Percentiles rank a stretch among this genome's conserved stretches.
Evolutionary conservation across 1,284 basidiomycete genomes (phyloP).

Genomic region (Ganoderma sinense): DNA sequence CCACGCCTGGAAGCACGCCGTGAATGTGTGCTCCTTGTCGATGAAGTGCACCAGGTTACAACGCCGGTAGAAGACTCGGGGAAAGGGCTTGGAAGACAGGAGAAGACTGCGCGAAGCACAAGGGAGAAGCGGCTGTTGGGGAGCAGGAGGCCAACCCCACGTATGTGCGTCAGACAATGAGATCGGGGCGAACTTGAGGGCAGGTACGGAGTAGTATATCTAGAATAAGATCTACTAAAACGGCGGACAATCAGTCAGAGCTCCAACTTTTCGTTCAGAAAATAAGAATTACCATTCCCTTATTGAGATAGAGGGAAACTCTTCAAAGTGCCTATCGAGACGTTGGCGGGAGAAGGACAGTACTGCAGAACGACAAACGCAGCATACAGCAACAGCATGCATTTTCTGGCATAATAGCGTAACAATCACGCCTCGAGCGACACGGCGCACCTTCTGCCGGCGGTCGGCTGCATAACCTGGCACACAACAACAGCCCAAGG

Average conservation of each 20-base stretch:
- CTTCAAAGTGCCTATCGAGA: background rate
- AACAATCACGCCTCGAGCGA: background rate
- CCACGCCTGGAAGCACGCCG: background rate
- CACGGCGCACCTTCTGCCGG: conserved; percentile 7
- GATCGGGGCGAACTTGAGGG: background rate
- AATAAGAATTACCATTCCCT: background rate
- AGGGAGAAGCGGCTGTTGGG: background rate
- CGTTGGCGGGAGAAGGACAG: background rate
- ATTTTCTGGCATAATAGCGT: background rate
- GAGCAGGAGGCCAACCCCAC: background rate
- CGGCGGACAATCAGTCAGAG: background rate
- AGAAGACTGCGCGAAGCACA: background rate
- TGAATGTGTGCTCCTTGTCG: background rate
- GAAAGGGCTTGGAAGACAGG: background rate
- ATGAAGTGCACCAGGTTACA: background rate
- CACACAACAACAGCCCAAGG: background rate
- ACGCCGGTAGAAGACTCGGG: background rate
- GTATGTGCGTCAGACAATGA: background rate
- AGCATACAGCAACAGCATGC: background rate
- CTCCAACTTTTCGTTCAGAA: background rate
- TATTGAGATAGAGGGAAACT: background rate
- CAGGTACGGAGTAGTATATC: background rate
- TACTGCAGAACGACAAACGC: background rate
- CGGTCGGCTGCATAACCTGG: background rate
- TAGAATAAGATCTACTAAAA: background rate